These are phyloP conservation scores for Staphylotrichum tortipilum DNA, from an alignment of 495 filamentous ascomycete genomes.

Conservation along the genomic window DNA sequence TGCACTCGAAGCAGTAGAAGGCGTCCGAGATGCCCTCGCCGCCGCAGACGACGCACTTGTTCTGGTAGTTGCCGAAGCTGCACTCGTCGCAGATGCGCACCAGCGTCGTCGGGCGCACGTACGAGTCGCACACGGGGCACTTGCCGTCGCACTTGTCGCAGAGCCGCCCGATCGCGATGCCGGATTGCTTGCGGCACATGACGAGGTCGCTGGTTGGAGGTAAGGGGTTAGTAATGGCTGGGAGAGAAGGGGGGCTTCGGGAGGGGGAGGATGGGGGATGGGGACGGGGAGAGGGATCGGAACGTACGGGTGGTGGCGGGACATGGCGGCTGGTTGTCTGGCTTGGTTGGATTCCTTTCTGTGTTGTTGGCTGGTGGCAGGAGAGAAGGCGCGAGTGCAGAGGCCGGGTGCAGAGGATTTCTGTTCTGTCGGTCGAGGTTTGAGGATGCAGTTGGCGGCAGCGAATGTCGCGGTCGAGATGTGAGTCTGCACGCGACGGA, in stretches of 20 bases:
- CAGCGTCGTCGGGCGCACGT: constrained; percentile 94
- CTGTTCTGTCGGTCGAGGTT: background rate
- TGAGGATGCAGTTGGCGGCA: background rate
- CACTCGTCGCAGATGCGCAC: constrained; percentile 99
- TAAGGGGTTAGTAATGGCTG: constrained; percentile 16
- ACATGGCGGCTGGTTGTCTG: constrained; percentile 18
- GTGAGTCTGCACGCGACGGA: constrained; percentile 6
- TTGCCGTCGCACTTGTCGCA: constrained; percentile 99
- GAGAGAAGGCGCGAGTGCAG: too few relatives aligned
- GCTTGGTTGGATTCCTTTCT: background rate
- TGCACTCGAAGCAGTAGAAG: constrained; percentile 99
- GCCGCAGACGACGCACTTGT: constrained; percentile 98
- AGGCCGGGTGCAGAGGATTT: too few relatives aligned
- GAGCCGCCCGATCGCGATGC: constrained; percentile 96
- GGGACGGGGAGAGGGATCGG: background rate
- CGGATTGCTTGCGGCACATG: constrained; percentile 98
- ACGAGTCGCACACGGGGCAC: constrained; percentile 97
- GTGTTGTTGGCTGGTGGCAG: background rate
- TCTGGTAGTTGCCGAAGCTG: constrained; percentile 99
- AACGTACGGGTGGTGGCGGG: constrained; percentile 32
- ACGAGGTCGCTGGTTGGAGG: constrained; percentile 67
- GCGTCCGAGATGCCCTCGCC: constrained; percentile 98
- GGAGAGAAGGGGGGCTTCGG: background rate
- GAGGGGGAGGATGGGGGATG: background rate
- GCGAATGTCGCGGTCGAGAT: background rate